Evolutionary conservation across 2,329 filamentous ascomycete species (phyloP).

Genomic region (Colletotrichum kahawae): DNA sequence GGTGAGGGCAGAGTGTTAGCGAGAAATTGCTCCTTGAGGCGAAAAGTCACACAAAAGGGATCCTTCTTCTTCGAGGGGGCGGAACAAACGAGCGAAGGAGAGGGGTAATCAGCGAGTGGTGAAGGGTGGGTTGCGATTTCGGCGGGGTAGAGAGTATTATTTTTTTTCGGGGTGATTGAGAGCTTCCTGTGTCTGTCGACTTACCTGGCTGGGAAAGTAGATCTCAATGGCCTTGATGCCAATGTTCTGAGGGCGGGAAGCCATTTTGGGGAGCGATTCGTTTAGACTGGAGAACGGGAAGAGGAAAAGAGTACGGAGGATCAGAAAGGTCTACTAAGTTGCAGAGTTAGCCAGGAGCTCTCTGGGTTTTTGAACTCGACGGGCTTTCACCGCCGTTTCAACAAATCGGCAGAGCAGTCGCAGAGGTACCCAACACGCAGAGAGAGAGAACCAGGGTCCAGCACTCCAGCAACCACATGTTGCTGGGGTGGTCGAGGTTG

Average conservation of each 20-base stretch:
- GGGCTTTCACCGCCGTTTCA: constrained; percentile 25
- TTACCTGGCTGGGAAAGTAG: constrained; percentile 85
- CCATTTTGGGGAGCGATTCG: constrained; percentile 56
- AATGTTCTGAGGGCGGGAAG: constrained; percentile 81
- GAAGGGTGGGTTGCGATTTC: constrained; percentile 23
- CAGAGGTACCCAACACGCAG: constrained; percentile 10
- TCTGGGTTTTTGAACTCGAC: constrained; percentile 2
- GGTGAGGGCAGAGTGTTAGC: not conserved
- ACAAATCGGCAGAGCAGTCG: not conserved
- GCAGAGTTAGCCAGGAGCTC: not conserved
- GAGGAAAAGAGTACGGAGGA: not conserved
- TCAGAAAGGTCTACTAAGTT: not conserved
- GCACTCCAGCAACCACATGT: not conserved
- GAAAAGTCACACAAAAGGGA: not conserved
- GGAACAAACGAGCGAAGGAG: not conserved
- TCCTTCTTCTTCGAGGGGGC: not conserved
- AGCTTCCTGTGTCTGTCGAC: constrained; percentile 33
- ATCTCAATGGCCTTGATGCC: constrained; percentile 94
- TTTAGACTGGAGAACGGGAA: not conserved
- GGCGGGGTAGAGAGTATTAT: constrained; percentile 7
- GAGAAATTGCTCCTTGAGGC: not conserved
- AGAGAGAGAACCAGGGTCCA: constrained; percentile 5
- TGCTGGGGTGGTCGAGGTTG: not conserved
- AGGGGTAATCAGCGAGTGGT: not conserved
- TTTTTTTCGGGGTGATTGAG: not conserved